A percentile compares a stretch with the other conserved stretches of the same genome.
Conservation (phyloP, 164 flowering plant species). For the Echeveria elegans region DNA sequence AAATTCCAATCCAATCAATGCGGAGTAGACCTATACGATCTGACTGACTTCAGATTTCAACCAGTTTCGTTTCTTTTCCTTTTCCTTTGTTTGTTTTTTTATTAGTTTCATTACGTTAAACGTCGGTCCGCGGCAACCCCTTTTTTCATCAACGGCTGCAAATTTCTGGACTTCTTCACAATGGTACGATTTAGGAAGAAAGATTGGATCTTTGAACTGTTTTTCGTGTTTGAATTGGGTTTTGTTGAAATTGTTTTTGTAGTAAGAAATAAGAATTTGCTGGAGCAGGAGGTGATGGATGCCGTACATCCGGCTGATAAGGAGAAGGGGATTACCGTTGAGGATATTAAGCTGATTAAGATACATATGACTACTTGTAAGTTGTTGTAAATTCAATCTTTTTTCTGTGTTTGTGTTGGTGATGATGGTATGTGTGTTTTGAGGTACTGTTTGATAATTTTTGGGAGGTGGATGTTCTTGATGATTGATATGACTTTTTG, state of each 20-base stretch:
- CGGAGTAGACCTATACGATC: slow-evolving; percentile 2
- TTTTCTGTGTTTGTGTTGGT: background rate
- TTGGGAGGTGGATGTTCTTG: background rate
- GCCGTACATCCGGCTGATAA: slow-evolving; percentile 59
- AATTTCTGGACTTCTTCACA: slow-evolving; percentile 94
- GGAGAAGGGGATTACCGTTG: slow-evolving; percentile 80
- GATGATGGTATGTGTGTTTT: background rate
- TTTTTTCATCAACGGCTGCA: slow-evolving; percentile 50
- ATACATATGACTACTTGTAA: slow-evolving; percentile 76
- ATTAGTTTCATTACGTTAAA: background rate
- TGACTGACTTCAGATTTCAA: slow-evolving; percentile 5
- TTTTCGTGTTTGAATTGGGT: background rate
- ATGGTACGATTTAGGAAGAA: slow-evolving; percentile 28
- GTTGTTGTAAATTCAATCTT: slow-evolving; percentile 5
- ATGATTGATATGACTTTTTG: no score
- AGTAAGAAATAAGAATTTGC: slow-evolving; percentile 51
- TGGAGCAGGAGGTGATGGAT: slow-evolving; percentile 83
- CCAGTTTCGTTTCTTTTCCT: no score
- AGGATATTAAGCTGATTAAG: slow-evolving; percentile 86
- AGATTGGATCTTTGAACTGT: background rate
- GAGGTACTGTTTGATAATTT: background rate
- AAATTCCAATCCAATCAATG: background rate
- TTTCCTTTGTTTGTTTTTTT: background rate
- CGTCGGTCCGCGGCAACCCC: background rate
- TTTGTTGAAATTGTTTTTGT: slow-evolving; percentile 4